These are phyloP conservation scores for Xerocomellus amylosporus DNA, from an alignment of 768 basidiomycete genomes.

Conservation along the genomic window DNA sequence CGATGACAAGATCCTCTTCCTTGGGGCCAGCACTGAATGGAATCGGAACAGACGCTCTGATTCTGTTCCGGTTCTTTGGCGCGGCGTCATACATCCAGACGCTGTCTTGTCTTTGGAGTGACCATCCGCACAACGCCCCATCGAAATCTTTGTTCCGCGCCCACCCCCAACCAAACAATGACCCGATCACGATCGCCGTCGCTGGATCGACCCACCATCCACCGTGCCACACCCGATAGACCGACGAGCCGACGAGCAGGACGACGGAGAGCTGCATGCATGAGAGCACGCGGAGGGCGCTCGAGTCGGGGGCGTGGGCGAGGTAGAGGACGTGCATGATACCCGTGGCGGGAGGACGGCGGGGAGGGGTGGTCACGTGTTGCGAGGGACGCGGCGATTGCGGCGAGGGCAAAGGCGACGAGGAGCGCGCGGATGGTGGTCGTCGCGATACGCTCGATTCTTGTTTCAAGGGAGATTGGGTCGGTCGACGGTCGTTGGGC, in stretches of 20 bases:
- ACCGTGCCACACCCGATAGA: conserved; percentile 38
- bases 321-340: conserved; percentile 43
- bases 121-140: conserved; percentile 34
- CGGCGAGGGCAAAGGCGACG: conserved; percentile 36
- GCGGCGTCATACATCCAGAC: neutral
- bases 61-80: neutral
- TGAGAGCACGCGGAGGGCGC: conserved; percentile 40
- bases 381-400: conserved; percentile 32
- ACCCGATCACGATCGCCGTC: conserved; percentile 4
- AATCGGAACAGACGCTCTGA: neutral
- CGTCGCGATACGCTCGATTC: conserved; percentile 39
- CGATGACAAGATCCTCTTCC: neutral
- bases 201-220: conserved; percentile 42
- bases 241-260: conserved; percentile 40
- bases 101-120: neutral
- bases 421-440: conserved; percentile 37
- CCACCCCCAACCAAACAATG: conserved; percentile 11
- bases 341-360: conserved; percentile 40
- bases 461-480: neutral
- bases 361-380: conserved; percentile 36
- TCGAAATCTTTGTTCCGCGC: conserved; percentile 26
- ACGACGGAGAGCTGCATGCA: conserved; percentile 43
- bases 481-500: too few relatives aligned
- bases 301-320: conserved; percentile 41
- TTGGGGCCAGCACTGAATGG: conserved; percentile 2